Evolutionary conservation across 169 alveolate species (phyloP).

Genomic region (Eimeria maxima): DNA sequence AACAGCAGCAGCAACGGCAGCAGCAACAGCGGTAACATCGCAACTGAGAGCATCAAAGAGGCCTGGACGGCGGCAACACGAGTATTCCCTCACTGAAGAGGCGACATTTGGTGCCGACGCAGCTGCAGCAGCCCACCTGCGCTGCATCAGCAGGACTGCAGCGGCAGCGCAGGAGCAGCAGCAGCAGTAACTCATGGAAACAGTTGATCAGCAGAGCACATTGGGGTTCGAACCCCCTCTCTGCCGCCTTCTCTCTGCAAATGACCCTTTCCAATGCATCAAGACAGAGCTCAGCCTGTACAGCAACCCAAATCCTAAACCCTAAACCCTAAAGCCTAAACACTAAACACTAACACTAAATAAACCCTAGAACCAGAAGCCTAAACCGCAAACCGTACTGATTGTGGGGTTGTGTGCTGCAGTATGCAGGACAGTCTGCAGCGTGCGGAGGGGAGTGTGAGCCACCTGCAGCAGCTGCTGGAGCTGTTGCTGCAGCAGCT

Average conservation of each 20-base stretch:
- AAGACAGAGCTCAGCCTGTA: conserved; percentile 62
- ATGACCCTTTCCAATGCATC: conserved; percentile 46
- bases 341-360: neutral
- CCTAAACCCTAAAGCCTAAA: conserved; percentile 16
- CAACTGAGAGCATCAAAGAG: neutral
- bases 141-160: neutral
- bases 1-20: neutral
- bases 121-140: conserved; percentile 25
- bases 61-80: neutral
- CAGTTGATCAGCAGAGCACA: conserved; percentile 13
- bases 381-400: neutral
- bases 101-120: neutral
- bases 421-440: conserved; percentile 66
- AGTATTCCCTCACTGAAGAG: neutral
- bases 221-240: conserved; percentile 47
- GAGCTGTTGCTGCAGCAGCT: conserved; percentile 69
- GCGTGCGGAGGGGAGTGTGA: conserved; percentile 36
- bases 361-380: neutral
- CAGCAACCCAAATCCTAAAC: conserved; percentile 3
- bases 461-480: conserved; percentile 43
- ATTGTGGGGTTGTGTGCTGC: neutral
- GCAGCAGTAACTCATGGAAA: conserved; percentile 55
- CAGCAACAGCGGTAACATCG: neutral
- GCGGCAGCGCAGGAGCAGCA: conserved; percentile 44
- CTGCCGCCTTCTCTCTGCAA: conserved; percentile 41